phyloP scores from a whole-genome alignment of 495 filamentous ascomycete genomes.

The Entonaema liquescens region DNA sequence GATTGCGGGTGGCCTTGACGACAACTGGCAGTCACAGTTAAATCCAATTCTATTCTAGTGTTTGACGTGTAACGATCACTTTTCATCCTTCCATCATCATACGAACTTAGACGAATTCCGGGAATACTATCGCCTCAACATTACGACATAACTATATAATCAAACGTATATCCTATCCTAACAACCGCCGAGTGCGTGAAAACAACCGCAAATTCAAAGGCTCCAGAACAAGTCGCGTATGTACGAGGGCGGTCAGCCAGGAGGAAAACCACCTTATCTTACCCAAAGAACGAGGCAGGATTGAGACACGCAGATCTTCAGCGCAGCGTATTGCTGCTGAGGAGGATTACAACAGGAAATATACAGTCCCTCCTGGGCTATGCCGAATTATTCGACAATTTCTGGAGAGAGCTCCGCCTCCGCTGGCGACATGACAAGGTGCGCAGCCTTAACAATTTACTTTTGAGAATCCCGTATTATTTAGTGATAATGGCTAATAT shows the following conservation, averaged over 20 bases:
- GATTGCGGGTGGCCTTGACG: conserved; percentile 15
- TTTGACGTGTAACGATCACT: background rate
- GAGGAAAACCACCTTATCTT: conserved; percentile 9
- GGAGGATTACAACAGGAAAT: conserved; percentile 9
- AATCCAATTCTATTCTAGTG: conserved; percentile 5
- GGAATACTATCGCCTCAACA: background rate
- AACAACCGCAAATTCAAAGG: background rate
- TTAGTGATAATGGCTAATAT: conserved; percentile 4
- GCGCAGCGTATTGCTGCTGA: conserved; percentile 14
- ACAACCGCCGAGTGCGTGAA: background rate
- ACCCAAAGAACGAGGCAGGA: conserved; percentile 7
- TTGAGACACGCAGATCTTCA: conserved; percentile 19
- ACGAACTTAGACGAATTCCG: background rate
- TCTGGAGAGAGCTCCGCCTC: conserved; percentile 47
- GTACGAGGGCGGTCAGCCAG: conserved; percentile 13
- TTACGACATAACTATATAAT: background rate
- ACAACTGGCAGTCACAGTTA: conserved; percentile 32
- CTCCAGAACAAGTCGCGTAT: conserved; percentile 8
- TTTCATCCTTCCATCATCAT: conserved; percentile 12
- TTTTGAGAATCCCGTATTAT: background rate
- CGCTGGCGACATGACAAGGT: conserved; percentile 55
- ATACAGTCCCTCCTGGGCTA: conserved; percentile 39
- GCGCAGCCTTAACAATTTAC: background rate
- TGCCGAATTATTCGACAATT: conserved; percentile 57
- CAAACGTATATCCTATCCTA: background rate